Evolutionary conservation across 1,284 basidiomycete genomes (phyloP), one percentile per base, ranked within the genome.

Genomic region (Meira nashicola): DNA sequence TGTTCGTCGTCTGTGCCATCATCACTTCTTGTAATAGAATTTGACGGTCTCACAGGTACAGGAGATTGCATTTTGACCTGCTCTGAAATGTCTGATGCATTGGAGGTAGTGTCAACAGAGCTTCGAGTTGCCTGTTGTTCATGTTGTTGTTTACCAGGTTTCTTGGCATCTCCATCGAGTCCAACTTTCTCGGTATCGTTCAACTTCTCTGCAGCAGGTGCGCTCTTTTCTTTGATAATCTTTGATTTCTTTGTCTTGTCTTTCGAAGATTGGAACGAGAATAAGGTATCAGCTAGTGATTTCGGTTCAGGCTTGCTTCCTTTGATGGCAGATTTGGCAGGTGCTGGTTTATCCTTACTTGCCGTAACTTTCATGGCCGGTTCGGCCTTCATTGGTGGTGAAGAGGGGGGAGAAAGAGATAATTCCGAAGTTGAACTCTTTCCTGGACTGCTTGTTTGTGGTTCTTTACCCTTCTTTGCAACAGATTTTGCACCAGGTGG

Each of bases 221-320:
- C n/a, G n/a, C n/a, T n/a, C n/a, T n/a, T 15, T 15, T 43, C 4
- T 15, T 19, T 43, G 15, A 15, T 11, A 23, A 5, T 48, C 39
- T 68, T 58, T 39, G 58, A 61, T 50, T 63, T 68, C 53, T 60
- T 62, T 56, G 65, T 67, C 7, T 64, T 61, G 55, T 67, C 41
- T 2, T 63, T n/a, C 57, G 59, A 50, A 64, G 62, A 10, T 48
- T 17, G 46, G 44, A 74, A 62, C 39, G 63, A 65, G 40, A 74
- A 69, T 44, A 76, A 66, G 14, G 73, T 74, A 49, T 76, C 73
- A 10, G 73, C 73, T 8, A 76, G 56, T 17, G 71, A 74, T 44
- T 66, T 72, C 17, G 62, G 43, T 14, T 39, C 53, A 7, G 38
- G 9, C 19, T 52, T 46, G 39, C 51, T 12, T 23, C 40, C 43